Evolutionary conservation across 768 basidiomycete genomes (phyloP).

Genomic region (Cubamyces sp.): DNA sequence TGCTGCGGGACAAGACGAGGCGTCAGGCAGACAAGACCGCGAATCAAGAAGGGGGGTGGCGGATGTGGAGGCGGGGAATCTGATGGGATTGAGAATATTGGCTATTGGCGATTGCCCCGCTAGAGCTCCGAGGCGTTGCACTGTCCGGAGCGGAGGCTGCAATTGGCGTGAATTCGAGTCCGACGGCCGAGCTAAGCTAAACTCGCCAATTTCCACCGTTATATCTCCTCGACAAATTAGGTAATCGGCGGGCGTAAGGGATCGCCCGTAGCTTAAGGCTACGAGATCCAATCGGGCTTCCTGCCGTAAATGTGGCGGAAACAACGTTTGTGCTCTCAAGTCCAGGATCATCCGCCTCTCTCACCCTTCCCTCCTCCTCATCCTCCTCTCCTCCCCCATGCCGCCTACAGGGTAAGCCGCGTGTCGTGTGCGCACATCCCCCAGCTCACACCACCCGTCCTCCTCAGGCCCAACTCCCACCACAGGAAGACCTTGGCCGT

Average conservation of each 20-base stretch:
- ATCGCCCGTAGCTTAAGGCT: slow-evolving; percentile 32
- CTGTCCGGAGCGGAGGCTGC: no score
- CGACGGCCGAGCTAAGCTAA: no score
- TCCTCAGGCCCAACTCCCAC: slow-evolving; percentile 47
- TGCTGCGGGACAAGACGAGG: no score
- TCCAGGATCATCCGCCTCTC: slow-evolving; percentile 17
- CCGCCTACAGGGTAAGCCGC: slow-evolving; percentile 30
- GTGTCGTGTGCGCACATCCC: not conserved
- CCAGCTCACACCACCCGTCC: slow-evolving; percentile 25
- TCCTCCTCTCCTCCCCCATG: slow-evolving; percentile 23
- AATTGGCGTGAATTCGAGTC: not conserved
- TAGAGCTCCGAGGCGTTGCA: no score
- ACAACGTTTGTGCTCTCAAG: slow-evolving; percentile 28
- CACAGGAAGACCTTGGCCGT: slow-evolving; percentile 47
- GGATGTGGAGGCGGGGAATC: not conserved
- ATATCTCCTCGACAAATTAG: slow-evolving; percentile 10
- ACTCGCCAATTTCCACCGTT: not conserved
- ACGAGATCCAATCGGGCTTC: slow-evolving; percentile 35
- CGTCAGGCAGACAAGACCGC: not conserved
- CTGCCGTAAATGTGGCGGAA: slow-evolving; percentile 35
- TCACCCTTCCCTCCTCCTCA: slow-evolving; percentile 19
- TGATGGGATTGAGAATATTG: not conserved
- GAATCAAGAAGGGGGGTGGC: not conserved
- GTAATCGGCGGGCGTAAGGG: slow-evolving; percentile 20
- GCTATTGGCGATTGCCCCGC: no score